phyloP scores from a whole-genome alignment of 1,284 basidiomycete genomes.

The Tilletia walkeri region DNA sequence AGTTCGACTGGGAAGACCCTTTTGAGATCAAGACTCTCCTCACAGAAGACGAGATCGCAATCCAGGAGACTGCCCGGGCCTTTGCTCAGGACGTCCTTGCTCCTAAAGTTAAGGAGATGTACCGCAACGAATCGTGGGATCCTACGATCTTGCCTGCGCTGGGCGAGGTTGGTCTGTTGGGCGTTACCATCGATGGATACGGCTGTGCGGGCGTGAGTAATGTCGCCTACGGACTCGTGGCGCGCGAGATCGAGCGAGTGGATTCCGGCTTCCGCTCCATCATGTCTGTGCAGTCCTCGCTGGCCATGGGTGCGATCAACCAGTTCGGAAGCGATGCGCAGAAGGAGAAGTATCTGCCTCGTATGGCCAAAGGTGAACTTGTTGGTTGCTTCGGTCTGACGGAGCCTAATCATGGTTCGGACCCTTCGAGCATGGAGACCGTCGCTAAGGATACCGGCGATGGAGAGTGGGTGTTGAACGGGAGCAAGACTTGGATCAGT shows the following conservation, averaged over 20 bases:
- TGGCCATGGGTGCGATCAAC: constrained; percentile 95
- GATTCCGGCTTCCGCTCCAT: constrained; percentile 94
- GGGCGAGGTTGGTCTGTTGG: constrained; percentile 86
- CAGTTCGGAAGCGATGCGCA: constrained; percentile 86
- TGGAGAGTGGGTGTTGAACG: constrained; percentile 81
- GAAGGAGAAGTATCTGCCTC: constrained; percentile 85
- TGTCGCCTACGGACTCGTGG: constrained; percentile 89
- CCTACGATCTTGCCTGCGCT: constrained; percentile 77
- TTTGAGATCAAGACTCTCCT: constrained; percentile 57
- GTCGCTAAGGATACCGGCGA: constrained; percentile 74
- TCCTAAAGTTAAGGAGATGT: constrained; percentile 80
- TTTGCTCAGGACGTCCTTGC: constrained; percentile 83
- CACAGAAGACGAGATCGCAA: constrained; percentile 84
- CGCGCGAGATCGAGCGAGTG: constrained; percentile 86
- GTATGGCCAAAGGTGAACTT: constrained; percentile 80
- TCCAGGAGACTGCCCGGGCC: constrained; percentile 77
- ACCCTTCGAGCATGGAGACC: constrained; percentile 91
- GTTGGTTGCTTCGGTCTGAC: constrained; percentile 93
- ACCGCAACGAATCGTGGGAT: constrained; percentile 85
- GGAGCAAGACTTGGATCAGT: constrained; percentile 95
- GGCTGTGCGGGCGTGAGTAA: constrained; percentile 90
- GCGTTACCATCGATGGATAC: constrained; percentile 87
- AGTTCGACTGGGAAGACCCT: constrained; percentile 69
- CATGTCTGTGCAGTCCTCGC: constrained; percentile 91
- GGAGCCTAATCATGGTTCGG: constrained; percentile 93